phyloP scores from a whole-genome alignment of 345 rosid species.

The Melaleuca quinquenervia region DNA sequence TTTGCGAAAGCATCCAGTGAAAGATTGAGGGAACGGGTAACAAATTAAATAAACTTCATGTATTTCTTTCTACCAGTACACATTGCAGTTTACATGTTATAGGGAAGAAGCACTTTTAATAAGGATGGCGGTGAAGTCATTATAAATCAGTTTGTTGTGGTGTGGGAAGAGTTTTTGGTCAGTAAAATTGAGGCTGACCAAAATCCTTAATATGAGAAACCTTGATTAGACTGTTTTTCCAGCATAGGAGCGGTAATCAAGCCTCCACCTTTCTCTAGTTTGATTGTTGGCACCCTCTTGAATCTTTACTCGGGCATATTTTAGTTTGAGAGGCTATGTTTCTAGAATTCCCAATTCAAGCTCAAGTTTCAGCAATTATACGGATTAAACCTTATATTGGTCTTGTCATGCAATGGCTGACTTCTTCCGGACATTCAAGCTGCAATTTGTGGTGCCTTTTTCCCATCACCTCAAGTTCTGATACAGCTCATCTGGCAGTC shows the following conservation, averaged over 20 bases:
- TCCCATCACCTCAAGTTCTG: neutral
- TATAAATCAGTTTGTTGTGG: neutral
- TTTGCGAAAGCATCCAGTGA: neutral
- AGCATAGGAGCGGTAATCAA: neutral
- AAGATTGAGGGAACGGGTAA: neutral
- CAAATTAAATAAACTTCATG: neutral
- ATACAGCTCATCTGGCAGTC: neutral
- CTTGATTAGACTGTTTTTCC: neutral
- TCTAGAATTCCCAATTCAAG: neutral
- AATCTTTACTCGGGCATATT: neutral
- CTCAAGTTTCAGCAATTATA: neutral
- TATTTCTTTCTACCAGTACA: neutral
- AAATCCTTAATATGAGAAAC: neutral
- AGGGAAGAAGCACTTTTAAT: neutral
- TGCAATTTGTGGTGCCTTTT: neutral
- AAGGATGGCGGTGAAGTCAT: neutral
- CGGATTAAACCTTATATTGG: neutral
- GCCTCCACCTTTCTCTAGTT: neutral
- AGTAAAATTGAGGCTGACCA: neutral
- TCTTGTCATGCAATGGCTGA: neutral
- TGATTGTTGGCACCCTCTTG: neutral
- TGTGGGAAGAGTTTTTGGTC: neutral
- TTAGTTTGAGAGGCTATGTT: neutral
- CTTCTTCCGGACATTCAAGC: neutral
- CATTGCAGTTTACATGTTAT: neutral